Percentiles rank a stretch among this genome's conserved stretches.
These are phyloP conservation scores for Linnemannia schmuckeri DNA, from an alignment of 192 early-diverging fungal genomes.

Conservation along the genomic window DNA sequence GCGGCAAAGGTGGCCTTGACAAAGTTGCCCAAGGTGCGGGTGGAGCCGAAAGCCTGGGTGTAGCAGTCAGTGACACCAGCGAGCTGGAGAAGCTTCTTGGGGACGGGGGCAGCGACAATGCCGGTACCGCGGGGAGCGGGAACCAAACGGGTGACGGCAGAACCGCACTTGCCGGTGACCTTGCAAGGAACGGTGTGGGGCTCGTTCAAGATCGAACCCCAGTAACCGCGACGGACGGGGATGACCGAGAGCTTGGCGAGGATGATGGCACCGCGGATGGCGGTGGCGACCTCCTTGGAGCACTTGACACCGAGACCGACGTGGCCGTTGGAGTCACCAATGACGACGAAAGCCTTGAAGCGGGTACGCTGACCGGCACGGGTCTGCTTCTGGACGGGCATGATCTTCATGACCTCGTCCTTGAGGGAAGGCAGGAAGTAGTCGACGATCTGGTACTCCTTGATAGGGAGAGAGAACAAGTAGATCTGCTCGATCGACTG, in stretches of 20 bases:
- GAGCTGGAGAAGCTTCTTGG: conserved; percentile 97
- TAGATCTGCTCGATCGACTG: conserved; percentile 96
- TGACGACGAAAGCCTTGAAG: conserved; percentile 99
- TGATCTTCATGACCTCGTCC: conserved; percentile 99
- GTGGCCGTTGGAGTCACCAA: conserved; percentile 97
- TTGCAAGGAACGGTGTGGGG: conserved; percentile 99
- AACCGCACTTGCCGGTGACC: conserved; percentile 97
- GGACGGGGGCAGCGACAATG: conserved; percentile 96
- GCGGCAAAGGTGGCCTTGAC: conserved; percentile 99
- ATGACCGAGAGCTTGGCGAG: conserved; percentile 98
- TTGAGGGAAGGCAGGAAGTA: conserved; percentile 92
- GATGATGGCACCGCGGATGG: conserved; percentile 98
- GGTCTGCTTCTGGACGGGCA: conserved; percentile 99
- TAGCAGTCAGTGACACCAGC: conserved; percentile 99
- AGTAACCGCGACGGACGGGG: conserved; percentile 99
- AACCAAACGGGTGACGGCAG: conserved; percentile 91
- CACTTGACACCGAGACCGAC: conserved; percentile 99
- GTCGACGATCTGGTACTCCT: conserved; percentile 99
- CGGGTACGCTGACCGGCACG: conserved; percentile 99
- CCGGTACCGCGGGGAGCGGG: conserved; percentile 99
- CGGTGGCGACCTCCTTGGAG: conserved; percentile 99
- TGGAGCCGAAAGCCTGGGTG: conserved; percentile 95
- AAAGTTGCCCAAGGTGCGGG: conserved; percentile 99
- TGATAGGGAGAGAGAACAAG: conserved; percentile 98
- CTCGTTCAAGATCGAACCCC: conserved; percentile 95